phyloP scores from a whole-genome alignment of 2,329 filamentous ascomycete genomes.

The Penicillium sp. region DNA sequence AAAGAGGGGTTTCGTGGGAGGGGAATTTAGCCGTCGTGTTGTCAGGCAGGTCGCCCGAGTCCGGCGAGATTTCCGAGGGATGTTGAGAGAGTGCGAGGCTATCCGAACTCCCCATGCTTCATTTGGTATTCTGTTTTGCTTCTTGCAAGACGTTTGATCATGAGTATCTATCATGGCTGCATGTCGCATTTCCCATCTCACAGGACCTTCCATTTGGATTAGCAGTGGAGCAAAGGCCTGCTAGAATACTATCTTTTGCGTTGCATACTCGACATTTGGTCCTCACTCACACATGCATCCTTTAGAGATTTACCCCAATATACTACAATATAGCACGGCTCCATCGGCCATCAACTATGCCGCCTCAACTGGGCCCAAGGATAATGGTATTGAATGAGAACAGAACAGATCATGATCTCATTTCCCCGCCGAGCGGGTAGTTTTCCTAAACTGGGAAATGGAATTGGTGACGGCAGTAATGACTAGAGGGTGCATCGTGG shows the following conservation, averaged over 20 bases:
- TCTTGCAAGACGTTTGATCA: not conserved
- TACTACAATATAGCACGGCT: not conserved
- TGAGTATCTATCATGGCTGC: no score
- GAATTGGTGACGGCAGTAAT: not conserved
- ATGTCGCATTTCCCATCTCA: not conserved
- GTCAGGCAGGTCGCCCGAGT: constrained; percentile 14
- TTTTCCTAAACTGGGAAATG: constrained; percentile 4
- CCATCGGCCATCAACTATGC: not conserved
- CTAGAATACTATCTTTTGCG: constrained; percentile 2
- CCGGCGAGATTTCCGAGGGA: constrained; percentile 15
- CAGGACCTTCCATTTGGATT: not conserved
- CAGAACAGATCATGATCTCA: constrained; percentile 11
- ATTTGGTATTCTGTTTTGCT: no score
- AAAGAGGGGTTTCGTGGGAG: constrained; percentile 14
- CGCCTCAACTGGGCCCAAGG: not conserved
- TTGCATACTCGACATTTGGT: not conserved
- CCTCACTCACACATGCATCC: no score
- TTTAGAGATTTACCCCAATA: no score
- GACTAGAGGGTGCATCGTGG: no score
- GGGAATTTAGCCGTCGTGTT: constrained; percentile 15
- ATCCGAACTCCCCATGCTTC: no score
- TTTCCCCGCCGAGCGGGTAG: constrained; percentile 11
- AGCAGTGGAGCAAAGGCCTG: constrained; percentile 1
- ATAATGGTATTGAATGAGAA: not conserved
- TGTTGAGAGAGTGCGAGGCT: not conserved